Conservation (phyloP, 306 rosid species). For the Spatholobus suberectus region DNA sequence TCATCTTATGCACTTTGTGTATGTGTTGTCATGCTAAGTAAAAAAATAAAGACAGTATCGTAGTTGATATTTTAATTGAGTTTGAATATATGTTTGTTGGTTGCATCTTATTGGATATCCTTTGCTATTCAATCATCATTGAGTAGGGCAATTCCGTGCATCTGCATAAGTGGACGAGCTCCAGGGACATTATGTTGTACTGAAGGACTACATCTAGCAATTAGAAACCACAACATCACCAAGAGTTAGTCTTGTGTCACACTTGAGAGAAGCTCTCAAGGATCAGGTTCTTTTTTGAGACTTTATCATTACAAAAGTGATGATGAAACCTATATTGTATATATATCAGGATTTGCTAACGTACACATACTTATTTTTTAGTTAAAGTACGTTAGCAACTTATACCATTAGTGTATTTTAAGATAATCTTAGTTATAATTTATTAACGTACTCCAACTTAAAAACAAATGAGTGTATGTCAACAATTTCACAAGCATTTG, state of each 20-base stretch:
- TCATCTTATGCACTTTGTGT: constrained; percentile 9
- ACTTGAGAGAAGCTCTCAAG: constrained; percentile 81
- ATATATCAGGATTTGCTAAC: too few relatives aligned
- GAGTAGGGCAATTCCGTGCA: constrained; percentile 68
- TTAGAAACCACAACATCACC: constrained; percentile 71
- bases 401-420: too few relatives aligned
- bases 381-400: too few relatives aligned
- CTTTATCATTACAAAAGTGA: constrained; percentile 9
- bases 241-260: constrained; percentile 81
- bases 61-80: constrained; percentile 10
- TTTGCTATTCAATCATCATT: constrained; percentile 30
- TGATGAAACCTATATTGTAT: background rate
- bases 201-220: constrained; percentile 79
- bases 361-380: too few relatives aligned
- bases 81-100: constrained; percentile 29
- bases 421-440: too few relatives aligned
- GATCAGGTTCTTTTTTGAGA: constrained; percentile 72
- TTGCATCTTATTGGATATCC: constrained; percentile 36
- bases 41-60: background rate
- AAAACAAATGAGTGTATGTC: too few relatives aligned
- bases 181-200: constrained; percentile 68
- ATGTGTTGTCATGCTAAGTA: constrained; percentile 11
- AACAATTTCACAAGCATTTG: too few relatives aligned
- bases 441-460: too few relatives aligned
- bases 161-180: constrained; percentile 70